Evolutionary conservation across 2,329 filamentous ascomycete species (phyloP), one percentile per base, ranked within the genome.

Genomic region (Thielaviopsis populi): DNA sequence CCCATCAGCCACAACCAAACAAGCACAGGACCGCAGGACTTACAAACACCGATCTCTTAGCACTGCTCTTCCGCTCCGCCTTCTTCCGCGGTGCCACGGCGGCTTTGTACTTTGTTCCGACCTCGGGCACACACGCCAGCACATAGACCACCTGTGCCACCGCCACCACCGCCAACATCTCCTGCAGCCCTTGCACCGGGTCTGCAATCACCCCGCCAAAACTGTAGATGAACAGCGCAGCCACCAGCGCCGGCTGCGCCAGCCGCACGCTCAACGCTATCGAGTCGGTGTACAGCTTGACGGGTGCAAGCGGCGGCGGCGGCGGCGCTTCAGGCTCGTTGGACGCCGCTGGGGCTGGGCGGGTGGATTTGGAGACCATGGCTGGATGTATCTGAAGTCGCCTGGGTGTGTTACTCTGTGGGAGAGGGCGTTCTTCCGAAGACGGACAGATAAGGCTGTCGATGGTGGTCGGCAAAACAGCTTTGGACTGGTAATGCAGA

Each of bases 181-280:
- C 78, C 15, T 80, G 73, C 43, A 95, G 79, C 6, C 85, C 80
- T 17, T 79, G 74, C 1, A 86, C 80, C 0, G 91, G 89, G 68
- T 91, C 82, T 17, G 79, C 76, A 33, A 95, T 87, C 30, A 95
- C 78, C 19, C 79, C 75, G 42, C 75, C 72, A 73, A 95, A 92
- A 46, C 81, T 81, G 67, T 56, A 82, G 71, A 56, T 80, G 78
- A 71, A 87, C 85, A 42, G 87, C 74, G 10, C 79, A 80, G 37
- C 89, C 78, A 37, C 95, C 78, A 11, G 90, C 74, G 30, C 73
- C 0, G 88, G 86, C 68, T 95, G 88, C 17, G 37, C 63, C 42
- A 65, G 8, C 8, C 61, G 61, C 11, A 63, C 24, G 5, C 48
- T 17, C 17, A 24, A 6, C 19, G 63, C 48, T 27, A 40, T 19